Percentiles rank a stretch among this genome's conserved stretches.
phyloP scores from a whole-genome alignment of 495 filamentous ascomycete genomes.

The Amorphotheca resinae region DNA sequence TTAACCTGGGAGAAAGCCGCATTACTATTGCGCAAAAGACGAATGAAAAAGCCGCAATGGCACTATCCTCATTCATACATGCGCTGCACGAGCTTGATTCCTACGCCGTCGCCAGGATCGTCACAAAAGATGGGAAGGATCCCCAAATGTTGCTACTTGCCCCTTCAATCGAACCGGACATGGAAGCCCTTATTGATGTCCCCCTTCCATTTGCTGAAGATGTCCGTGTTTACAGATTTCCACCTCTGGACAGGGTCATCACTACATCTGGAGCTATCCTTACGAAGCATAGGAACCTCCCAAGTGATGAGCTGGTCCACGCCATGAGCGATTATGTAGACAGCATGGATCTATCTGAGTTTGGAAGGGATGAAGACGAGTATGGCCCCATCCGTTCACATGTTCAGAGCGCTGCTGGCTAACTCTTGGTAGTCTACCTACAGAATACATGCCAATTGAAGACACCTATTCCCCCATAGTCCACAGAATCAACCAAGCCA shows the following conservation, averaged over 20 bases:
- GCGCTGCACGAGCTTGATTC: conserved; percentile 75
- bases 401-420: conserved; percentile 18
- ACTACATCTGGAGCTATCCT: conserved; percentile 81
- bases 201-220: conserved; percentile 95
- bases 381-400: conserved; percentile 22
- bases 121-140: conserved; percentile 64
- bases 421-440: conserved; percentile 39
- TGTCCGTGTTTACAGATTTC: conserved; percentile 76
- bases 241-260: conserved; percentile 75
- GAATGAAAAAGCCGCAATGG: conserved; percentile 65
- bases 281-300: conserved; percentile 77
- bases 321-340: conserved; percentile 90
- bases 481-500: conserved; percentile 76
- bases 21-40: conserved; percentile 59
- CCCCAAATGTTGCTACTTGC: conserved; percentile 74
- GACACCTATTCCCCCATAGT: conserved; percentile 86
- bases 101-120: conserved; percentile 79
- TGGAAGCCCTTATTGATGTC: conserved; percentile 81
- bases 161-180: conserved; percentile 65
- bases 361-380: conserved; percentile 54
- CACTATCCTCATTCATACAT: conserved; percentile 81
- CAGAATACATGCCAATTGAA: conserved; percentile 66
- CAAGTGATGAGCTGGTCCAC: conserved; percentile 53
- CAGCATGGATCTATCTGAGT: conserved; percentile 72
- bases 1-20: conserved; percentile 67